Conservation (phyloP, 2,329 filamentous ascomycete species). For the Aspergillus amoenus region DNA sequence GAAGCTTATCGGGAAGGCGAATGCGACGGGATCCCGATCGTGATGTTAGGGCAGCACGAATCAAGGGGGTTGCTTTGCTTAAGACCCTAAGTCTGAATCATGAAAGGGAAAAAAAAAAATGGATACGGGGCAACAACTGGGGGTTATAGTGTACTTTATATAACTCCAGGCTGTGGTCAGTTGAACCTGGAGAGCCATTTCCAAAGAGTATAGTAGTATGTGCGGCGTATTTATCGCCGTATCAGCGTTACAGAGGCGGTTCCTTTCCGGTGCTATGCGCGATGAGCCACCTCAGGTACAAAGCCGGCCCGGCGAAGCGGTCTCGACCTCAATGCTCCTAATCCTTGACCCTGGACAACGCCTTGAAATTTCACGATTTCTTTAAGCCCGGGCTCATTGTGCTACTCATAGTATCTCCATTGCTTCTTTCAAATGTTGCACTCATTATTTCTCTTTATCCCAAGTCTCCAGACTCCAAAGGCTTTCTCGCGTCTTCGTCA, state of each 20-base stretch:
- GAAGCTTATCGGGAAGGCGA: constrained; percentile 12
- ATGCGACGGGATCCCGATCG: not conserved
- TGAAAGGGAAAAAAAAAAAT: not conserved
- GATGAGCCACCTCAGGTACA: constrained; percentile 29
- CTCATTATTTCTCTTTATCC: not conserved
- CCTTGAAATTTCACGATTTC: constrained; percentile 9
- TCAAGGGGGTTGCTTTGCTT: not conserved
- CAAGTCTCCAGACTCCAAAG: not conserved
- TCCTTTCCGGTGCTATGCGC: constrained; percentile 25
- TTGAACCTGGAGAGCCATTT: not conserved
- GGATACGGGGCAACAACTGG: not conserved
- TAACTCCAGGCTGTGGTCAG: not conserved
- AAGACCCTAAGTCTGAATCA: not conserved
- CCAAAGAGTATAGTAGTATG: not conserved
- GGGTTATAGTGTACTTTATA: constrained; percentile 5
- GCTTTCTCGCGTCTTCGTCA: not conserved
- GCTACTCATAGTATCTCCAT: not conserved
- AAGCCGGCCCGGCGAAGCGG: constrained; percentile 22
- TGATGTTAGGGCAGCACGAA: not conserved
- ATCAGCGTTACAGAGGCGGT: not conserved
- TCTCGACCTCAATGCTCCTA: constrained; percentile 10
- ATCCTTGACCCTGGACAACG: constrained; percentile 2
- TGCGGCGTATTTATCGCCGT: not conserved
- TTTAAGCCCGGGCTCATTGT: not conserved
- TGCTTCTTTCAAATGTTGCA: not conserved